These are phyloP conservation scores for Cordyceps pruinosa DNA, from an alignment of 2,329 filamentous ascomycete genomes.

Conservation along the genomic window DNA sequence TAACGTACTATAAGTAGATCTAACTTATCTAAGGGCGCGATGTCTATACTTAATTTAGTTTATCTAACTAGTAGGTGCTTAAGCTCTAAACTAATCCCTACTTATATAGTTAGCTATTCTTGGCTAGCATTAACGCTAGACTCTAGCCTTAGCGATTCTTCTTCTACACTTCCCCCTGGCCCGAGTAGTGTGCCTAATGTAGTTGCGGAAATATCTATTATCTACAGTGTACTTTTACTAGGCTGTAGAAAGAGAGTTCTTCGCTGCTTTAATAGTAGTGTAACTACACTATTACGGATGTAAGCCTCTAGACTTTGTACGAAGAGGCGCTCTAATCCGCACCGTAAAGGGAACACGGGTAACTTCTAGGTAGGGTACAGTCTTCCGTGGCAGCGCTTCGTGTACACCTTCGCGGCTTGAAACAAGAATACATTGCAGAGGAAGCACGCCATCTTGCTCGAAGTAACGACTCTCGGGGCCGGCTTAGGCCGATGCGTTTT, in stretches of 20 bases:
- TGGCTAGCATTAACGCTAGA: neutral
- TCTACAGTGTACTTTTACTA: conserved; percentile 1
- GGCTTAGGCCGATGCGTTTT: neutral
- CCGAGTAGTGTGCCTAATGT: neutral
- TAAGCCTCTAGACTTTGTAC: conserved; percentile 4
- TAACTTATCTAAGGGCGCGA: neutral
- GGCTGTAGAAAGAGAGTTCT: neutral
- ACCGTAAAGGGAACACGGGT: neutral
- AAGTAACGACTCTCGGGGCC: conserved; percentile 37
- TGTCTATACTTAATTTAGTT: neutral
- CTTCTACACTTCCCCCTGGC: neutral
- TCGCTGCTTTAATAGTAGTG: neutral
- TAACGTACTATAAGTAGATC: neutral
- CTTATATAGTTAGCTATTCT: neutral
- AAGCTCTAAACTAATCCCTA: neutral
- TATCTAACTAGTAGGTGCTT: neutral
- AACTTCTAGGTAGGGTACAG: conserved; percentile 27
- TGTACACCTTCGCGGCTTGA: conserved; percentile 33
- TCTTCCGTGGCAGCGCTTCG: conserved; percentile 35
- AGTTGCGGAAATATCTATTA: neutral
- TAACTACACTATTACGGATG: neutral
- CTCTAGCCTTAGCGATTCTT: neutral
- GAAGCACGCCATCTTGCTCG: conserved; percentile 45
- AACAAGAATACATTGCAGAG: conserved; percentile 42
- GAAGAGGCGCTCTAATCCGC: neutral